These are phyloP conservation scores for Rhodamnia argentea DNA, from an alignment of 345 rosid species.

Conservation along the genomic window DNA sequence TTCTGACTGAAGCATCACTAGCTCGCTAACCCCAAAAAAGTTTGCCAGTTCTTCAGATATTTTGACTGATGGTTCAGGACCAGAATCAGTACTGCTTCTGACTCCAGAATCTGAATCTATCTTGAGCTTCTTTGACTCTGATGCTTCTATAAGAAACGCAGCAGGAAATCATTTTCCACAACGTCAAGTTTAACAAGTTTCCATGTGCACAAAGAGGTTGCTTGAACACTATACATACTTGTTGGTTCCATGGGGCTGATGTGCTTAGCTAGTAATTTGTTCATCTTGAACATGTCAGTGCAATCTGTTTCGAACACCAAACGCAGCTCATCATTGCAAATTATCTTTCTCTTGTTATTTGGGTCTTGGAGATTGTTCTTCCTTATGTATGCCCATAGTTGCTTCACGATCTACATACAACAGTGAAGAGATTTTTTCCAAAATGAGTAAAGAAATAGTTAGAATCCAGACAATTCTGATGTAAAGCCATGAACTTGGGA, in stretches of 20 bases:
- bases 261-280: constrained; percentile 21
- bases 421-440: neutral
- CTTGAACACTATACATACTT: constrained; percentile 2
- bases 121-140: constrained; percentile 15
- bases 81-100: constrained; percentile 1
- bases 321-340: constrained; percentile 25
- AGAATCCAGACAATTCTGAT: neutral
- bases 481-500: neutral
- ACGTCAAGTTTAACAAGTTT: neutral
- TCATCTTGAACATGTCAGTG: constrained; percentile 34
- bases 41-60: constrained; percentile 27
- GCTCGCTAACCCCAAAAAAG: constrained; percentile 18
- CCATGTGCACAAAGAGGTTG: neutral
- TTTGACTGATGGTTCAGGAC: constrained; percentile 8
- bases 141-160: constrained; percentile 5
- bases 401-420: constrained; percentile 16
- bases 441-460: neutral
- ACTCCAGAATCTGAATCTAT: constrained; percentile 1
- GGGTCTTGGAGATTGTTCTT: constrained; percentile 30
- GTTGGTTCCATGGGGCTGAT: constrained; percentile 18
- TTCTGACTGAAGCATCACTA: constrained; percentile 22
- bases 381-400: constrained; percentile 25
- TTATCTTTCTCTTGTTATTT: constrained; percentile 23
- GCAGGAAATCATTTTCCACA: neutral
- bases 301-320: constrained; percentile 25